These are phyloP conservation scores for Colletotrichum caudatum DNA, from an alignment of 2,329 filamentous ascomycete species.

Conservation along the genomic window DNA sequence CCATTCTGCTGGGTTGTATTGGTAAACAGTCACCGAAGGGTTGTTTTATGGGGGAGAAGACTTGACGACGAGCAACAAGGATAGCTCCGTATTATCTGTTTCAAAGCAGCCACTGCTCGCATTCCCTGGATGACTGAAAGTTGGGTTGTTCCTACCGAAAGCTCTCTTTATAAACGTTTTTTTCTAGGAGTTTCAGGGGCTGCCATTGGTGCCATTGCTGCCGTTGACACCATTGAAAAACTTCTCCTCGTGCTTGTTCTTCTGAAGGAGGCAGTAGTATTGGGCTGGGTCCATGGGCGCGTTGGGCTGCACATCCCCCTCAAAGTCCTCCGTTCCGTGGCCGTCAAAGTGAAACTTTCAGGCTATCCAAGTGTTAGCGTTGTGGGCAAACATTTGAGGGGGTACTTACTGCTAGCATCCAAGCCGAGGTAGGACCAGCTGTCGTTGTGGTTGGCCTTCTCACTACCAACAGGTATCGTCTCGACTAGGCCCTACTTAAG, in stretches of 20 bases:
- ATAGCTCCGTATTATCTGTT: too few relatives aligned
- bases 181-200: neutral
- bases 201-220: neutral
- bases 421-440: constrained; percentile 60
- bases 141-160: too few relatives aligned
- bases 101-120: too few relatives aligned
- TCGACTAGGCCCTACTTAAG: constrained; percentile 60
- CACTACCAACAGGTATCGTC: constrained; percentile 54
- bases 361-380: constrained; percentile 47
- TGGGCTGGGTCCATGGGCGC: constrained; percentile 46
- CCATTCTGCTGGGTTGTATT: too few relatives aligned
- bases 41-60: too few relatives aligned
- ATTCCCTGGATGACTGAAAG: too few relatives aligned
- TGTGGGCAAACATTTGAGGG: accelerated
- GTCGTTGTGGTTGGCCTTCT: constrained; percentile 60
- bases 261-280: constrained; percentile 52
- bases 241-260: constrained; percentile 50
- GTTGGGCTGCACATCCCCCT: constrained; percentile 45
- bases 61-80: too few relatives aligned
- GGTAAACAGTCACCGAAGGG: too few relatives aligned
- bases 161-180: neutral
- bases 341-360: constrained; percentile 57
- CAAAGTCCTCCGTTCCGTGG: constrained; percentile 50
- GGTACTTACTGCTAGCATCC: constrained; percentile 59
- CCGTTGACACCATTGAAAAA: constrained; percentile 2